Percentiles rank a stretch among this genome's conserved stretches.
Evolutionary conservation across 1,284 basidiomycete genomes (phyloP).

Genomic region (Ustilago tritici): DNA sequence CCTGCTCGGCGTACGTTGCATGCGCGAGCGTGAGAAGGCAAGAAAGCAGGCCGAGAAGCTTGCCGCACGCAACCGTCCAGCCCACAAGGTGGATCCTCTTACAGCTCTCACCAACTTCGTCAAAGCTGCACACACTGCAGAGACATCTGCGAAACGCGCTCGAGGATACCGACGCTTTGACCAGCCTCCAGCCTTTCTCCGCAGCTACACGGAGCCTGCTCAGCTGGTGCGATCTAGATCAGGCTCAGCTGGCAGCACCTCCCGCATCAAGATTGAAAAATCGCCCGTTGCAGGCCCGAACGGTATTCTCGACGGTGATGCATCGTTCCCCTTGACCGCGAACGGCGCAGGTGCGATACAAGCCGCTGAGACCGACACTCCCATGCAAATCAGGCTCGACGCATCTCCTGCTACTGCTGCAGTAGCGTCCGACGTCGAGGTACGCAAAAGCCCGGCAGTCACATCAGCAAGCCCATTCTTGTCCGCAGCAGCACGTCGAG

Average conservation of each 20-base stretch:
- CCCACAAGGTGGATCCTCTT: conserved; percentile 63
- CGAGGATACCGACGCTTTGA: conserved; percentile 8
- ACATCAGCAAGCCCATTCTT: conserved; percentile 30
- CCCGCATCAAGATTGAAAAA: background rate
- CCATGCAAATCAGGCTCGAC: background rate
- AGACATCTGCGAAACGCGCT: conserved; percentile 34
- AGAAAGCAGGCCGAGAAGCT: conserved; percentile 58
- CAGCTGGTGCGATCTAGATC: conserved; percentile 3
- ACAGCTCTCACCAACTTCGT: conserved; percentile 67
- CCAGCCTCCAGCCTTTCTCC: conserved; percentile 25
- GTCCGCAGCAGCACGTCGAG: conserved; percentile 23
- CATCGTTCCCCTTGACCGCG: background rate
- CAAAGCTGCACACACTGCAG: conserved; percentile 65
- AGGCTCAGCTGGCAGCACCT: conserved; percentile 9
- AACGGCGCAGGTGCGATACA: background rate
- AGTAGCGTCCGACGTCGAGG: conserved; percentile 6
- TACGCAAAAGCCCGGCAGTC: conserved; percentile 29
- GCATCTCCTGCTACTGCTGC: conserved; percentile 3
- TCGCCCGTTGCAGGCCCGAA: background rate
- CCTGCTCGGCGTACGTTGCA: conserved; percentile 61
- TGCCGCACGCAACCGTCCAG: conserved; percentile 60
- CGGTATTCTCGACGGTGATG: background rate
- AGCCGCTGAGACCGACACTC: background rate
- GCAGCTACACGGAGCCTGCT: conserved; percentile 39
- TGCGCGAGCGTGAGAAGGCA: conserved; percentile 60